Percentiles rank a stretch among this genome's conserved stretches.
These are phyloP conservation scores for Zygotorulaspora florentina DNA, from an alignment of 805 yeast species.

Conservation along the genomic window DNA sequence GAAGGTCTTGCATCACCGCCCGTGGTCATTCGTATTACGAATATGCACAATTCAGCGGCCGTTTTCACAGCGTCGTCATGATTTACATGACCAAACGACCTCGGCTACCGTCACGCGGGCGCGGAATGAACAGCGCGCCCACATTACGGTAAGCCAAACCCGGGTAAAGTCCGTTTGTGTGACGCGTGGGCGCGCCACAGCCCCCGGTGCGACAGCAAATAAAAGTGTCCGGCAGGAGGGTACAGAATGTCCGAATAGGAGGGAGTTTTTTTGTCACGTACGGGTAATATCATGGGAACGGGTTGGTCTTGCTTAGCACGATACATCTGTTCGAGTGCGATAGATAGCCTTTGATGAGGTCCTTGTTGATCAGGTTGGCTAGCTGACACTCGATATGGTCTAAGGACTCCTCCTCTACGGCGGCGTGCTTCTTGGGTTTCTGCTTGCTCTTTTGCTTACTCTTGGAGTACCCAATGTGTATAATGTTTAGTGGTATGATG, in stretches of 20 bases:
- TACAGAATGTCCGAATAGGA: not conserved
- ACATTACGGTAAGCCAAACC: not conserved
- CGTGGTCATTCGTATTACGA: conserved; percentile 1
- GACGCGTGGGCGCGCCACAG: not conserved
- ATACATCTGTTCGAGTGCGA: conserved; percentile 71
- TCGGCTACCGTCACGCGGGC: not conserved
- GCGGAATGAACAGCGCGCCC: no score
- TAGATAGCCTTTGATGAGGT: conserved; percentile 70
- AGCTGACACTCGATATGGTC: conserved; percentile 66
- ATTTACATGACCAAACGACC: not conserved
- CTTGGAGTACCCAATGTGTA: conserved; percentile 10
- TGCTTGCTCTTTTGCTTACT: conserved; percentile 1
- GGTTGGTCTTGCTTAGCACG: conserved; percentile 68
- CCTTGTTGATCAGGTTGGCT: conserved; percentile 59
- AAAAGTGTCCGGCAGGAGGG: not conserved
- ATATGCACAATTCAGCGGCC: not conserved
- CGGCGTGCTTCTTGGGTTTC: conserved; percentile 1
- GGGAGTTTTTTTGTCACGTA: conserved; percentile 1
- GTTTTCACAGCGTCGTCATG: not conserved
- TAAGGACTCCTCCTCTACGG: conserved; percentile 19
- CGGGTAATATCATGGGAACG: conserved; percentile 52
- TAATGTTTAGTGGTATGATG: conserved; percentile 16
- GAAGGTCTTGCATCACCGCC: conserved; percentile 1
- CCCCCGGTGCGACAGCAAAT: not conserved
- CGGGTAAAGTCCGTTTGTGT: not conserved